Conservation (phyloP, 768 basidiomycete genomes). For the Trametes cingulata region DNA sequence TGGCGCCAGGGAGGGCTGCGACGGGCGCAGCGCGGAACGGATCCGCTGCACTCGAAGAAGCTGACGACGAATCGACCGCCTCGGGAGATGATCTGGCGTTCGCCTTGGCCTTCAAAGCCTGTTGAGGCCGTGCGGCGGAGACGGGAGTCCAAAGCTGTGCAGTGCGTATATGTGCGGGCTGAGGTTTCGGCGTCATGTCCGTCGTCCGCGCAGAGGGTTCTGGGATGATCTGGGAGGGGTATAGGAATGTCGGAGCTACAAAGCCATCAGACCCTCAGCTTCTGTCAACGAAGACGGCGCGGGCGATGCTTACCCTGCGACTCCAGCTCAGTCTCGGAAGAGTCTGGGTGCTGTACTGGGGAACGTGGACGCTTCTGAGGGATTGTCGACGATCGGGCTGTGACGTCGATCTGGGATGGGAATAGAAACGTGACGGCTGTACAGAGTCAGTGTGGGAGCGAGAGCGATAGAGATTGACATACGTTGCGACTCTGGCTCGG, state of each 20-base stretch:
- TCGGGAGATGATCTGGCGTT: not conserved
- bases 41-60: not conserved
- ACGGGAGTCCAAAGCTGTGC: slow-evolving; percentile 10
- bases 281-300: too few relatives aligned
- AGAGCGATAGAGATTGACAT: not conserved
- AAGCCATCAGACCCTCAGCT: not conserved
- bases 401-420: slow-evolving; percentile 9
- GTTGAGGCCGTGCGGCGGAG: slow-evolving; percentile 4
- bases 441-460: not conserved
- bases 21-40: not conserved
- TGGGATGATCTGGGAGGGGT: slow-evolving; percentile 5
- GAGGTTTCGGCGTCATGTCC: slow-evolving; percentile 5
- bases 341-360: not conserved
- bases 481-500: slow-evolving; percentile 17
- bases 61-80: not conserved
- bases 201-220: not conserved
- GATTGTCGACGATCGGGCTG: not conserved
- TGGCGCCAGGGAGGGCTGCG: not conserved
- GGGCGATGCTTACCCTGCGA: slow-evolving; percentile 17
- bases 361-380: slow-evolving; percentile 7
- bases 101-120: not conserved
- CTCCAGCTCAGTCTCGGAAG: slow-evolving; percentile 24
- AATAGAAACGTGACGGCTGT: slow-evolving; percentile 11
- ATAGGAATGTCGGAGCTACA: slow-evolving; percentile 13
- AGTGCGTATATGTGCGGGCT: not conserved